A percentile compares a stretch with the other conserved stretches of the same genome.
Evolutionary conservation across 768 basidiomycete species (phyloP).

Genomic region (Pisolithus sp.): DNA sequence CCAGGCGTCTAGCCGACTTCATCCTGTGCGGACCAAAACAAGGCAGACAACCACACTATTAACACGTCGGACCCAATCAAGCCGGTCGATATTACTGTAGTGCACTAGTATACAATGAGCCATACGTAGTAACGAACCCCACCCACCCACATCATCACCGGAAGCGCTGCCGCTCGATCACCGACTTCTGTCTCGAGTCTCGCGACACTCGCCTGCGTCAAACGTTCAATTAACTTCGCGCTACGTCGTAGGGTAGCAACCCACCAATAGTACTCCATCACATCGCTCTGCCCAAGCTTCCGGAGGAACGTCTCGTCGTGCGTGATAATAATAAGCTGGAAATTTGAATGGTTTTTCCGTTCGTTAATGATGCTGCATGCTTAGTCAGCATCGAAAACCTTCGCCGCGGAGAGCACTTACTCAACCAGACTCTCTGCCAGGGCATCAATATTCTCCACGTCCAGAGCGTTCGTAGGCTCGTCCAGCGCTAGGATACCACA

Average conservation of each 20-base stretch:
- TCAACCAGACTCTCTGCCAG: conserved; percentile 87
- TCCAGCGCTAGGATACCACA: conserved; percentile 97
- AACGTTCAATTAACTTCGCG: neutral
- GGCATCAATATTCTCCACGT: conserved; percentile 93
- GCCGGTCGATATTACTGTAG: too few species aligned
- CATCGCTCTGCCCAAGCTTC: conserved; percentile 82
- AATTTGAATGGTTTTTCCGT: conserved; percentile 80
- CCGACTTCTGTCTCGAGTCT: conserved; percentile 67
- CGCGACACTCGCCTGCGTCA: conserved; percentile 70
- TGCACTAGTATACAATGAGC: too few species aligned
- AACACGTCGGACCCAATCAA: too few species aligned
- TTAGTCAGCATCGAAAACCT: neutral
- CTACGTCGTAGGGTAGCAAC: neutral
- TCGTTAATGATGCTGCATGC: conserved; percentile 82
- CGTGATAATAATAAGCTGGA: conserved; percentile 95
- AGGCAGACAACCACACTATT: too few species aligned
- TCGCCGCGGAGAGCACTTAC: conserved; percentile 42
- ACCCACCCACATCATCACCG: conserved; percentile 28
- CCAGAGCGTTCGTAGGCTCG: conserved; percentile 96
- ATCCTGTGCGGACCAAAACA: neutral
- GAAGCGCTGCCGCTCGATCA: conserved; percentile 66
- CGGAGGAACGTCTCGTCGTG: conserved; percentile 94
- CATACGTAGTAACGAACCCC: too few species aligned
- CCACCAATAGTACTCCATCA: conserved; percentile 95
- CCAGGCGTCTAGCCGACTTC: neutral